phyloP scores from a whole-genome alignment of 169 alveolate species.

The Plasmodium fragile region DNA sequence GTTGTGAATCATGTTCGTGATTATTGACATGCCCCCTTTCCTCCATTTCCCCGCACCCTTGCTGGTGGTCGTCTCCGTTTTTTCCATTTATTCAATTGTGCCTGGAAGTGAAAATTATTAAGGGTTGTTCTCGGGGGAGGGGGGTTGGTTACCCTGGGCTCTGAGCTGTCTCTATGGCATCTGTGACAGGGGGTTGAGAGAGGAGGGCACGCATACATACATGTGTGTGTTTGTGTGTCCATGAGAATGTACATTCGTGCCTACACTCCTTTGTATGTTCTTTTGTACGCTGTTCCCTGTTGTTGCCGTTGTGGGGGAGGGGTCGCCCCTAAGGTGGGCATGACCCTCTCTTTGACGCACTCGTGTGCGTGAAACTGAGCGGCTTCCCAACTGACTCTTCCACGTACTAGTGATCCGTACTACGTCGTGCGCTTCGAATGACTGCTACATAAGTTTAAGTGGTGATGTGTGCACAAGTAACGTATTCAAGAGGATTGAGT shows the following conservation, averaged over 20 bases:
- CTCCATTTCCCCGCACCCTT: constrained; percentile 11
- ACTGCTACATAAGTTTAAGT: not conserved
- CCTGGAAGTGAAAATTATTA: not conserved
- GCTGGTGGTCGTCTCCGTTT: not conserved
- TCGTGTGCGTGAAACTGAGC: not conserved
- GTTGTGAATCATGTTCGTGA: not conserved
- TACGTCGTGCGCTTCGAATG: not conserved
- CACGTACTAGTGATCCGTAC: not conserved
- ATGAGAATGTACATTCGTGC: not conserved
- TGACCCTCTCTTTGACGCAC: not conserved
- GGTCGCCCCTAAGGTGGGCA: not conserved
- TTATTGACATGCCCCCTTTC: not conserved
- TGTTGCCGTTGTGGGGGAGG: not conserved
- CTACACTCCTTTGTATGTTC: not conserved
- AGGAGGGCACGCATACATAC: not conserved
- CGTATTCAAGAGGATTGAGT: not conserved
- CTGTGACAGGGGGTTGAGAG: not conserved
- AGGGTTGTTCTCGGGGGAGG: not conserved
- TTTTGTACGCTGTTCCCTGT: not conserved
- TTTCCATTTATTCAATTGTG: constrained; percentile 32
- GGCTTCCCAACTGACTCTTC: not conserved
- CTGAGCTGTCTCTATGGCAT: not conserved
- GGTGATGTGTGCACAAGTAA: not conserved
- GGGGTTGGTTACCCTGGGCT: not conserved
- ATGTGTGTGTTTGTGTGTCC: not conserved